These are phyloP conservation scores for Camelina laxa DNA, from an alignment of 345 rosid genomes.

Conservation along the genomic window DNA sequence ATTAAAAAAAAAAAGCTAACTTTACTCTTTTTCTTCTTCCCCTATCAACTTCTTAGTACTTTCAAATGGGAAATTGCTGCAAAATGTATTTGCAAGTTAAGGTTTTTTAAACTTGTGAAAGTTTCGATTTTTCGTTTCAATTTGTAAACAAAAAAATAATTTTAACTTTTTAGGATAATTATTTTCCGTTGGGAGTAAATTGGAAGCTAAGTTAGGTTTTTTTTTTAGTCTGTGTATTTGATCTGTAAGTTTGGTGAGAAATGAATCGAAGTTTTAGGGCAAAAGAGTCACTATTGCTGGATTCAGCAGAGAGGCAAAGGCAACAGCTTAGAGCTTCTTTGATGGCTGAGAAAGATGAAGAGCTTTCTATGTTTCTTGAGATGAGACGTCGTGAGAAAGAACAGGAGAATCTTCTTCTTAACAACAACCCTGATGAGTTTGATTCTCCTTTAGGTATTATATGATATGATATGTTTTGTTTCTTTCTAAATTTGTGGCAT, in stretches of 20 bases:
- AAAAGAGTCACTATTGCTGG: constrained; percentile 76
- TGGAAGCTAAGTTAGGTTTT: constrained; percentile 50
- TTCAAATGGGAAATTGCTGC: constrained; percentile 25
- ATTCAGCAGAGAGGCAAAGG: constrained; percentile 74
- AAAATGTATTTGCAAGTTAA: constrained; percentile 32
- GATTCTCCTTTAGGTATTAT: constrained; percentile 72
- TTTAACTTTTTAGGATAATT: constrained; percentile 32
- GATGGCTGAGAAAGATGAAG: constrained; percentile 93
- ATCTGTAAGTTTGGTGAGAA: constrained; percentile 40
- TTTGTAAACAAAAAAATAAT: constrained; percentile 13
- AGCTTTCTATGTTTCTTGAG: constrained; percentile 88
- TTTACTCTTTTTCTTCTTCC: constrained; percentile 8
- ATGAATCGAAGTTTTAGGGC: constrained; percentile 98
- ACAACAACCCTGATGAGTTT: constrained; percentile 64
- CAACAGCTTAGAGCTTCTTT: constrained; percentile 78
- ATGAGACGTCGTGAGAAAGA: constrained; percentile 91
- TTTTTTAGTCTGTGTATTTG: constrained; percentile 30
- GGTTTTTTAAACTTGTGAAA: constrained; percentile 22
- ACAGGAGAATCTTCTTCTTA: constrained; percentile 60
- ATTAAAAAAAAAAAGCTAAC: constrained; percentile 12
- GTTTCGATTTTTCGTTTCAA: constrained; percentile 40
- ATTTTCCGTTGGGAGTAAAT: constrained; percentile 42
- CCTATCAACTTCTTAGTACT: constrained; percentile 24
- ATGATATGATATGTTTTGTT: background rate
- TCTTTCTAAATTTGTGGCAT: constrained; percentile 2